Conservation (phyloP, 805 yeast species). For the Pichia scutulata region DNA sequence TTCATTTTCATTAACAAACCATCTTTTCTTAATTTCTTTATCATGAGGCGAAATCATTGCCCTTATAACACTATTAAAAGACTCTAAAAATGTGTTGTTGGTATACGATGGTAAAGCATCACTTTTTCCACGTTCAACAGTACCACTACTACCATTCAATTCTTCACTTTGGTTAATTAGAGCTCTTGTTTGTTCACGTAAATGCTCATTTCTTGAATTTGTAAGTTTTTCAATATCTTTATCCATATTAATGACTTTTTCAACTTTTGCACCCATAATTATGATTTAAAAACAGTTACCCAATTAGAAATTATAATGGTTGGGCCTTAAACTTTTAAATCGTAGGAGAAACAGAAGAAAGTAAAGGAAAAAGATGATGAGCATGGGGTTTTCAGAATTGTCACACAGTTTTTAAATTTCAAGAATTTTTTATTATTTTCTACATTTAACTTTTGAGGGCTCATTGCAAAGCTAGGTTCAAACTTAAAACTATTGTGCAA, state of each 20-base stretch:
- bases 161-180: constrained; percentile 1
- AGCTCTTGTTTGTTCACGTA: constrained; percentile 10
- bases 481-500: too few relatives aligned
- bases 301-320: neutral
- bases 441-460: too few relatives aligned
- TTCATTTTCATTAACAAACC: constrained; percentile 4
- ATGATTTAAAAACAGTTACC: neutral
- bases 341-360: neutral
- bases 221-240: neutral
- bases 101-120: constrained; percentile 10
- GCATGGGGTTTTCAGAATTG: neutral
- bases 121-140: neutral
- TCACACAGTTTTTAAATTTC: neutral
- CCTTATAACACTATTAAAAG: constrained; percentile 16
- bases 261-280: constrained; percentile 1
- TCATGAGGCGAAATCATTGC: constrained; percentile 16
- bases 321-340: neutral
- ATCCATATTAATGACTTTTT: constrained; percentile 7
- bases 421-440: too few relatives aligned
- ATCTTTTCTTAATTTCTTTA: constrained; percentile 6
- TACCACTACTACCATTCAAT: neutral
- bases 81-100: constrained; percentile 13
- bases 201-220: constrained; percentile 3
- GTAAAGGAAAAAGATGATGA: neutral
- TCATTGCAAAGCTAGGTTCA: too few relatives aligned